Evolutionary conservation across 495 filamentous ascomycete species (phyloP).

Genomic region (Penicillium angulare): DNA sequence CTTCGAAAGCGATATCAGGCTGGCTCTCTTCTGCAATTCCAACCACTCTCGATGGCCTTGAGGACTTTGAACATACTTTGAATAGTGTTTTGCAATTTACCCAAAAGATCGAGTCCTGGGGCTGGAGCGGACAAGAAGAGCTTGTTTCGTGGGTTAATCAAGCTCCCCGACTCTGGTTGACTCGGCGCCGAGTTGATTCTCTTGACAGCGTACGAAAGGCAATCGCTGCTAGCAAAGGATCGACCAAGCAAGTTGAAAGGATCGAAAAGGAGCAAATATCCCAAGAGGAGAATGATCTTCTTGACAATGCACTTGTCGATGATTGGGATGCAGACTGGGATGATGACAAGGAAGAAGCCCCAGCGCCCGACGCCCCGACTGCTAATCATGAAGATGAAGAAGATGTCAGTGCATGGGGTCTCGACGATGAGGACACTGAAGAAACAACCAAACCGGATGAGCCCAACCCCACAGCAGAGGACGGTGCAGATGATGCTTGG

Average conservation of each 20-base stretch:
- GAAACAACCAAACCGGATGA: slow-evolving; percentile 21
- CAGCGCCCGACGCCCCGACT: slow-evolving; percentile 11
- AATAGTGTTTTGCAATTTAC: slow-evolving; percentile 61
- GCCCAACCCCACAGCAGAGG: slow-evolving; percentile 25
- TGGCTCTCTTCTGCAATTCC: slow-evolving; percentile 81
- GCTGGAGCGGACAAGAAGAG: slow-evolving; percentile 66
- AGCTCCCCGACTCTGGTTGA: slow-evolving; percentile 79
- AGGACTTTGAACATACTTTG: slow-evolving; percentile 64
- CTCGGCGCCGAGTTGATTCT: slow-evolving; percentile 74
- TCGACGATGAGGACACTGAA: slow-evolving; percentile 54
- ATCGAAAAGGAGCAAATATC: slow-evolving; percentile 80
- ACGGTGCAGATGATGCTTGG: slow-evolving; percentile 63
- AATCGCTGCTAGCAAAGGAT: slow-evolving; percentile 60
- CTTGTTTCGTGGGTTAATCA: slow-evolving; percentile 78
- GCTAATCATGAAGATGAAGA: slow-evolving; percentile 56
- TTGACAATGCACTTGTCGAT: slow-evolving; percentile 52
- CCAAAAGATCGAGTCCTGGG: slow-evolving; percentile 54
- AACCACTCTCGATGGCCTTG: slow-evolving; percentile 63
- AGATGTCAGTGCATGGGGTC: slow-evolving; percentile 64
- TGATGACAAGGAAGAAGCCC: slow-evolving; percentile 54
- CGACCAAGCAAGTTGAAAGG: slow-evolving; percentile 68
- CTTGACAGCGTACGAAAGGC: slow-evolving; percentile 70
- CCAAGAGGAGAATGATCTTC: slow-evolving; percentile 61
- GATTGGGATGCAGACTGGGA: slow-evolving; percentile 80
- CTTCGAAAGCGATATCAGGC: slow-evolving; percentile 60